A percentile compares a stretch with the other conserved stretches of the same genome.
phyloP scores from a whole-genome alignment of 2,329 filamentous ascomycete genomes.

The Botryosphaeria dothidea region DNA sequence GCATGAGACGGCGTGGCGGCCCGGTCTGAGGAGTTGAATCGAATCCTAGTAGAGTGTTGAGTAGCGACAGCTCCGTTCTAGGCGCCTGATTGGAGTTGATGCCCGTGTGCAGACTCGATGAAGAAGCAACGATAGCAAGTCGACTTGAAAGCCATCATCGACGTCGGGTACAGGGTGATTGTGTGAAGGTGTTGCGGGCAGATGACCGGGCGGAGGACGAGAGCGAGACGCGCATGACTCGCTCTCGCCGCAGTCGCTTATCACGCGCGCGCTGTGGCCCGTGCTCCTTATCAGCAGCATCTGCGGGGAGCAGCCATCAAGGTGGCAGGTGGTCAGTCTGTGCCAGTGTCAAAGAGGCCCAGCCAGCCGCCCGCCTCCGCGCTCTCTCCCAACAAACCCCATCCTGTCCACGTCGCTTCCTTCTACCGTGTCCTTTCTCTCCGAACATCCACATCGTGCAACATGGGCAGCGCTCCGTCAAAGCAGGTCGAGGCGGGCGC shows the following conservation, averaged over 20 bases:
- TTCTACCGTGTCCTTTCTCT: neutral
- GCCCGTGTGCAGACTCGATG: too few species aligned
- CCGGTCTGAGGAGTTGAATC: too few species aligned
- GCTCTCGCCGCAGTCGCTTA: neutral
- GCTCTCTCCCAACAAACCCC: neutral
- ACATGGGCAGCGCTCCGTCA: slow-evolving; percentile 38
- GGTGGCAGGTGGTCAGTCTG: slow-evolving; percentile 3
- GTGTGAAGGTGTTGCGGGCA: too few species aligned
- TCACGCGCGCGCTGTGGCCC: neutral
- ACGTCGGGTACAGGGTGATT: too few species aligned
- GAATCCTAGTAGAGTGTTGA: too few species aligned
- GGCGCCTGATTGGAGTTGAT: too few species aligned
- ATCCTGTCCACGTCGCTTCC: neutral
- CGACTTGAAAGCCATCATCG: too few species aligned
- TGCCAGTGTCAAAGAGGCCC: too few species aligned
- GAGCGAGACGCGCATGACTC: neutral
- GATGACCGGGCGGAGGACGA: neutral
- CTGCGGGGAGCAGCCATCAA: slow-evolving; percentile 12
- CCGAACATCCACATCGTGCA: neutral
- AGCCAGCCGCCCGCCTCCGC: neutral
- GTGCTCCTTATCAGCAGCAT: neutral
- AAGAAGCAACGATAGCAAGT: too few species aligned
- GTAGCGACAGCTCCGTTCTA: too few species aligned
- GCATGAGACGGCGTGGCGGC: too few species aligned
- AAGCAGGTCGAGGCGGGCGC: slow-evolving; percentile 34